Evolutionary conservation across 2,329 filamentous ascomycete genomes (phyloP).

Genomic region (Alternaria novae-zelandiae): DNA sequence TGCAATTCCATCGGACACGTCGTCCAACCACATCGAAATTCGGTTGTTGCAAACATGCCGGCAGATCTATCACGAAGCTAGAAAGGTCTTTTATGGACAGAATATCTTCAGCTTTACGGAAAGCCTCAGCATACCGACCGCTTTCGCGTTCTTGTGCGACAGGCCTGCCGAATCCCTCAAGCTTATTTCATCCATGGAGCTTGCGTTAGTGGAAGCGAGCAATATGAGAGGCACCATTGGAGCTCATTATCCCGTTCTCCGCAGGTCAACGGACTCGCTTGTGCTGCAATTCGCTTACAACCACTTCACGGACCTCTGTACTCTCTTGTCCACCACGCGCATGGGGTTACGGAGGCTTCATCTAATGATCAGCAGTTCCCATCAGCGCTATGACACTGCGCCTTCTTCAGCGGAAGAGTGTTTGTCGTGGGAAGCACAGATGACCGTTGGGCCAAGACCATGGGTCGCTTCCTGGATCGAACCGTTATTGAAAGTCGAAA

Average conservation of each 20-base stretch:
- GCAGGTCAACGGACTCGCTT: constrained; percentile 21
- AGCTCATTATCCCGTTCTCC: constrained; percentile 21
- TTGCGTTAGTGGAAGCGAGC: constrained; percentile 25
- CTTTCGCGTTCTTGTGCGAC: constrained; percentile 31
- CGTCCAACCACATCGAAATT: constrained; percentile 6
- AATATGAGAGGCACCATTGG: constrained; percentile 21
- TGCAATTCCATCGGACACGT: neutral
- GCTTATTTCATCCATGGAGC: constrained; percentile 21
- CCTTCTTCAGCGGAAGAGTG: constrained; percentile 15
- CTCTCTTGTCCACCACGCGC: constrained; percentile 22
- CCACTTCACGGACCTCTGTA: constrained; percentile 31
- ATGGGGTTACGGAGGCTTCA: constrained; percentile 22
- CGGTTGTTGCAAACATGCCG: constrained; percentile 26
- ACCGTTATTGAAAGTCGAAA: constrained; percentile 20
- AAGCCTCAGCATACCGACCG: constrained; percentile 29
- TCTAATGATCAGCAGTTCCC: constrained; percentile 23
- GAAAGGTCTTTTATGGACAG: constrained; percentile 28
- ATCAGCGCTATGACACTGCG: constrained; percentile 6
- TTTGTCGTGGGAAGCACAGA: constrained; percentile 15
- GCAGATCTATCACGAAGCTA: constrained; percentile 30
- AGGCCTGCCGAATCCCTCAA: constrained; percentile 19
- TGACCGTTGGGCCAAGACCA: constrained; percentile 8
- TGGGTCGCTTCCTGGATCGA: constrained; percentile 25
- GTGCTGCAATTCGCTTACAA: constrained; percentile 28
- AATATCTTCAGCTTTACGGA: constrained; percentile 31